These are phyloP conservation scores for Mortierella claussenii DNA, from an alignment of 192 early-diverging fungal genomes.

Conservation along the genomic window DNA sequence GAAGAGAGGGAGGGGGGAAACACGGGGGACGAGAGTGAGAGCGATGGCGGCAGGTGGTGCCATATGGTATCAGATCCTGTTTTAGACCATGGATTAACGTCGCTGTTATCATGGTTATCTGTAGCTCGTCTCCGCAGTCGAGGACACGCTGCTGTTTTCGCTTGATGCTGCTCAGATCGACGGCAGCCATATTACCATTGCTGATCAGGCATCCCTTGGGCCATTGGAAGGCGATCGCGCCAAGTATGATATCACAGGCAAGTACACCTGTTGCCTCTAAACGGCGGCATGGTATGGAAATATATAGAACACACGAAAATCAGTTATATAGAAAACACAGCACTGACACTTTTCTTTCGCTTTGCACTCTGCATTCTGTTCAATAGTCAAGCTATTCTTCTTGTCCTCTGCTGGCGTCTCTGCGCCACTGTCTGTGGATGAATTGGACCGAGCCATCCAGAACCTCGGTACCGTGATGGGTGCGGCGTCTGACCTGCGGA, in stretches of 20 bases:
- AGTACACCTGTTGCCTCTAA: constrained; percentile 3
- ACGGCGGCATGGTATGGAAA: too few species aligned
- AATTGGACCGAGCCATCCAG: constrained; percentile 11
- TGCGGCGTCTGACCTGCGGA: not conserved
- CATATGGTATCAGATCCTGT: too few species aligned
- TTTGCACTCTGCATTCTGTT: too few species aligned
- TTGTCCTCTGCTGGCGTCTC: constrained; percentile 11
- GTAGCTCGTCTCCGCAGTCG: constrained; percentile 59
- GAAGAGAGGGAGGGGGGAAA: not conserved
- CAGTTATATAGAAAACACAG: too few species aligned
- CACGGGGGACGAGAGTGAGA: not conserved
- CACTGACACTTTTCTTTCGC: too few species aligned
- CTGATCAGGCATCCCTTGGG: constrained; percentile 34
- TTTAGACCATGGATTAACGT: not conserved
- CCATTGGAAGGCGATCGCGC: constrained; percentile 57
- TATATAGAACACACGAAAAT: too few species aligned
- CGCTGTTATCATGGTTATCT: not conserved
- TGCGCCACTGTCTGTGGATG: constrained; percentile 18
- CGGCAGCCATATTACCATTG: constrained; percentile 41
- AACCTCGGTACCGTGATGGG: constrained; percentile 3
- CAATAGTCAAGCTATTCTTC: constrained; percentile 48
- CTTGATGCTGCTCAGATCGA: constrained; percentile 33
- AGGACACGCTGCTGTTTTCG: constrained; percentile 54
- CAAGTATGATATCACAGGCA: constrained; percentile 52
- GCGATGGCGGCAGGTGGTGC: not conserved